Evolutionary conservation across 331 rosid genomes (phyloP).

Genomic region (Erythrophleum ivorense): DNA sequence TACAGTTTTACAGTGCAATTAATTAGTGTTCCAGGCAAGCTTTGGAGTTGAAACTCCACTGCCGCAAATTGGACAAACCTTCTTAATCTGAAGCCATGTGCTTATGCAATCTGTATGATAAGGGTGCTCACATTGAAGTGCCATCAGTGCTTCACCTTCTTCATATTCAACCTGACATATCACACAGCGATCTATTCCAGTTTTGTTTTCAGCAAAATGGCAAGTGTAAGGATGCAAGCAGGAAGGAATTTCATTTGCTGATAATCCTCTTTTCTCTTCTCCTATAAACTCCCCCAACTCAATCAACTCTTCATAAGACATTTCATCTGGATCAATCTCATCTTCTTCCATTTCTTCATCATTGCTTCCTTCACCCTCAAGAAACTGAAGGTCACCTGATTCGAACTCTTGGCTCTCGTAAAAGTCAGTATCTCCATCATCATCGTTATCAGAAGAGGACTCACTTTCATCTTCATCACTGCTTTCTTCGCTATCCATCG

Average conservation of each 20-base stretch:
- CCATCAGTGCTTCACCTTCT: conserved; percentile 64
- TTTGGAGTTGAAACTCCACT: conserved; percentile 67
- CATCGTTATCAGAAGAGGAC: conserved; percentile 30
- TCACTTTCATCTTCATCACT: conserved; percentile 36
- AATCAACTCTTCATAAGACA: conserved; percentile 79
- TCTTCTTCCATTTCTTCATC: conserved; percentile 59
- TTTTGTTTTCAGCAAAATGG: conserved; percentile 40
- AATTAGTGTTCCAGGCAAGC: conserved; percentile 21
- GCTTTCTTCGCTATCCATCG: conserved; percentile 62
- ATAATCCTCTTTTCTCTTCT: conserved; percentile 73
- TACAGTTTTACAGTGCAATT: conserved; percentile 19
- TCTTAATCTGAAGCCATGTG: conserved; percentile 87
- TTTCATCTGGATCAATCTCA: conserved; percentile 66
- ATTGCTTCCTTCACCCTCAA: conserved; percentile 50
- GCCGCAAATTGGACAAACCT: conserved; percentile 86
- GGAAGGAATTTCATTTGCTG: conserved; percentile 57
- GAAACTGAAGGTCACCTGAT: conserved; percentile 43
- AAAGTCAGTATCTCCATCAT: conserved; percentile 47
- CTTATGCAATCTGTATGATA: conserved; percentile 80
- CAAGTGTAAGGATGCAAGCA: conserved; percentile 54
- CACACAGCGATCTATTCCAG: conserved; percentile 71
- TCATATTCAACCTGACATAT: conserved; percentile 88
- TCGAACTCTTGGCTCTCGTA: conserved; percentile 45
- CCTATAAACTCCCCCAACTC: conserved; percentile 84
- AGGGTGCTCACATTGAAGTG: conserved; percentile 82